A percentile compares a stretch with the other conserved stretches of the same genome.
phyloP scores from a whole-genome alignment of 176 grass and related monocot species.

The Rhipidocladum racemiflorum region DNA sequence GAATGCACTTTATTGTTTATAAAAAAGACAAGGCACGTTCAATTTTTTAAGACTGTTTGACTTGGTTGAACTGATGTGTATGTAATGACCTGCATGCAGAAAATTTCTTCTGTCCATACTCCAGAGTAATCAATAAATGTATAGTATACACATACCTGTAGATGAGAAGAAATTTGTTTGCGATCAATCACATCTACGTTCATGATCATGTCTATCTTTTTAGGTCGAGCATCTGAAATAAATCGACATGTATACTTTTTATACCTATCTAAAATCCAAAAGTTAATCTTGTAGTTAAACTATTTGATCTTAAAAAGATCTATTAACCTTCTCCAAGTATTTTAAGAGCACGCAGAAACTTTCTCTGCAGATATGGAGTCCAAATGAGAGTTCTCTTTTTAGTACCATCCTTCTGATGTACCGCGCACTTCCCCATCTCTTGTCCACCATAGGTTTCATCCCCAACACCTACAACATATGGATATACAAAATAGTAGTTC shows the following conservation, averaged over 20 bases:
- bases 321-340: constrained; percentile 33
- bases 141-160: constrained; percentile 8
- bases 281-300: not conserved
- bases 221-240: constrained; percentile 25
- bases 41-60: not conserved
- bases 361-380: constrained; percentile 28
- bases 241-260: not conserved
- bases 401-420: not conserved
- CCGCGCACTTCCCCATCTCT: not conserved
- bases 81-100: not conserved
- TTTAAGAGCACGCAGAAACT: constrained; percentile 26
- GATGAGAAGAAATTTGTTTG: too few relatives aligned
- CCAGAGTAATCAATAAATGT: not conserved
- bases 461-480: not conserved
- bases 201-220: constrained; percentile 25
- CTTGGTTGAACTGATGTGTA: not conserved
- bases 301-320: not conserved
- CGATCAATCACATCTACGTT: not conserved
- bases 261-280: not conserved
- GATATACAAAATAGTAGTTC: not conserved
- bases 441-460: not conserved
- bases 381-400: constrained; percentile 21
- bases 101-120: not conserved
- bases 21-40: not conserved
- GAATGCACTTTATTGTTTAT: not conserved